Percentiles rank a stretch among this genome's conserved stretches.
These are phyloP conservation scores for Aspergillus cavernicola DNA, from an alignment of 495 filamentous ascomycete genomes.

Conservation along the genomic window DNA sequence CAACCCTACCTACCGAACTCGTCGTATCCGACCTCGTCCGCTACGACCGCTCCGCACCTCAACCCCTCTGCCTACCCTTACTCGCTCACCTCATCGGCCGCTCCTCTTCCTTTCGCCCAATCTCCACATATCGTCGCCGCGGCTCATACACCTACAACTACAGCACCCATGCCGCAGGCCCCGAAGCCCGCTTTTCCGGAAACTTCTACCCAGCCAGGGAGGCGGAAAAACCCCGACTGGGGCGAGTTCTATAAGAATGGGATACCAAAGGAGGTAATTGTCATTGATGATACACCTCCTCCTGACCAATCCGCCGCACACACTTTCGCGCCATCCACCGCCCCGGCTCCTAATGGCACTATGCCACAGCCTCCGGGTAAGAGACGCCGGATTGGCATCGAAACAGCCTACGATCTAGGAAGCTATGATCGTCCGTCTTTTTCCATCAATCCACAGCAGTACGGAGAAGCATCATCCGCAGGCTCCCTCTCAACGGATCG, in stretches of 20 bases:
- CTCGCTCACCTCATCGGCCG: conserved; percentile 42
- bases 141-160: conserved; percentile 33
- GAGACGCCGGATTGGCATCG: conserved; percentile 59
- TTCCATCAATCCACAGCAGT: conserved; percentile 69
- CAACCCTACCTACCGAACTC: conserved; percentile 54
- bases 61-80: conserved; percentile 47
- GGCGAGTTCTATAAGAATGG: conserved; percentile 89
- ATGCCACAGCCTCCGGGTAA: conserved; percentile 56
- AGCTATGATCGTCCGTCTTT: conserved; percentile 59
- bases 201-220: conserved; percentile 52
- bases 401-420: conserved; percentile 61
- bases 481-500: conserved; percentile 78
- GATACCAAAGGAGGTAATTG: conserved; percentile 86
- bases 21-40: conserved; percentile 50
- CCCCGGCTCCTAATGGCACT: conserved; percentile 26
- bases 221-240: conserved; percentile 73
- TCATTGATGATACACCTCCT: conserved; percentile 88
- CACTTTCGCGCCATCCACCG: conserved; percentile 23
- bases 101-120: conserved; percentile 37
- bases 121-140: conserved; percentile 31
- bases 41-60: conserved; percentile 50
- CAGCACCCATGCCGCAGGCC: conserved; percentile 25
- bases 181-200: conserved; percentile 24
- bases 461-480: conserved; percentile 59
- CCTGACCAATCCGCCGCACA: conserved; percentile 48